phyloP scores from a whole-genome alignment of 768 basidiomycete species.

The Sarcodon sp. region DNA sequence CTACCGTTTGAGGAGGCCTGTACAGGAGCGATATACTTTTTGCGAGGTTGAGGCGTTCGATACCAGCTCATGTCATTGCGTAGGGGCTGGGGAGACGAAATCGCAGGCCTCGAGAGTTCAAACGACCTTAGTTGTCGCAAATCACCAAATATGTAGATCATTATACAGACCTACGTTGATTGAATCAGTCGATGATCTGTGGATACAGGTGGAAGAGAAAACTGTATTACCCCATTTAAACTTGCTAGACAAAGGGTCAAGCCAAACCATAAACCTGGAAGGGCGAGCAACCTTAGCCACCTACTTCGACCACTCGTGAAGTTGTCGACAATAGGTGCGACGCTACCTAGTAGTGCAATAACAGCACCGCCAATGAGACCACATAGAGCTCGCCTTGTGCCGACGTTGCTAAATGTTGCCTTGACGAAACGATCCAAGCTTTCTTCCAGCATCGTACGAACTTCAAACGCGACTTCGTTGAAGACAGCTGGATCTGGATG shows the following conservation, averaged over 20 bases:
- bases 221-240: constrained; percentile 42
- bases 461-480: constrained; percentile 42
- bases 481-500: constrained; percentile 62
- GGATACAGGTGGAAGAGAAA: not conserved
- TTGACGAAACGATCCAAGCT: constrained; percentile 55
- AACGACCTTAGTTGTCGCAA: constrained; percentile 67
- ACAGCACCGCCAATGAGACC: constrained; percentile 53
- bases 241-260: constrained; percentile 48
- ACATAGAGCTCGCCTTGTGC: constrained; percentile 54
- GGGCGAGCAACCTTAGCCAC: constrained; percentile 43
- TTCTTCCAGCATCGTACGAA: constrained; percentile 43
- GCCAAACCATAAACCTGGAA: constrained; percentile 65
- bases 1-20: not conserved
- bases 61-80: not conserved
- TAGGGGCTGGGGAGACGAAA: constrained; percentile 29
- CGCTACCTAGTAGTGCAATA: constrained; percentile 28
- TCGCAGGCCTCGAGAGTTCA: constrained; percentile 59
- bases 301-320: constrained; percentile 34
- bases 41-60: constrained; percentile 1
- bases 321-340: constrained; percentile 22
- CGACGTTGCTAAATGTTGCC: constrained; percentile 61
- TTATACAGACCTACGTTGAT: constrained; percentile 37
- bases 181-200: not conserved
- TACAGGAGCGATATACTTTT: constrained; percentile 4
- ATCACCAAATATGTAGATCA: constrained; percentile 73